Evolutionary conservation across 257 asterid genomes (phyloP), one percentile per base, ranked within the genome.

Genomic region (Nemophila menziesii): DNA sequence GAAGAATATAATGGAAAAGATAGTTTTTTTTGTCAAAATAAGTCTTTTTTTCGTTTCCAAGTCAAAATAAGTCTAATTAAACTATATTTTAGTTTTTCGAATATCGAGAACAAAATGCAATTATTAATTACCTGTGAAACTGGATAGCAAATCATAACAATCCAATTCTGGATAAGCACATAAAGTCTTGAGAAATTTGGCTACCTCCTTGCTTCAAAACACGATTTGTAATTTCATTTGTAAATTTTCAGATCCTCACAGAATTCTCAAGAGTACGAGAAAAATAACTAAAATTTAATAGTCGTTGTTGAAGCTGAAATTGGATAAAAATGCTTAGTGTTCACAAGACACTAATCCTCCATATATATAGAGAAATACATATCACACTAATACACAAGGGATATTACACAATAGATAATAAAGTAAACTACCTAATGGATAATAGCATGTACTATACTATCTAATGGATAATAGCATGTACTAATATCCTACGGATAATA

Each of bases 61-160:
- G n/a, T n/a, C n/a, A n/a, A n/a, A n/a, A n/a, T 11, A 44, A 13
- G 29, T 36, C 8, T 42, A 17, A 48, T 48, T 5, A 17, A 16
- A 11, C 16, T 12, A 39, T 21, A 1, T 2, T 29, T 29, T 2
- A 4, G 33, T 24, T 0, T 2, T 45, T 45, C 4, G 11, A 22
- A 2, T 0, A 11, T 8, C 2, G 16, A 16, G 15, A 11, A 12
- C 11, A 13, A 16, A 18, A 13, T 2, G 20, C 13, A 46, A 46
- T 34, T 11, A 18, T 34, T 33, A 18, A n/a, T n/a, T 52, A 71
- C 93, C 93, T 5, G 93, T 77, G 43, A 77, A 8, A 34, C 73
- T 77, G 21, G 71, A 23, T 16, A 77, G 48, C 43, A 77, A 48
- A 65, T 80, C 81, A 27, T 52, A 70, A 46, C 92, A 80, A 33